Evolutionary conservation across 306 rosid genomes (phyloP).

Genomic region (Spatholobus suberectus): DNA sequence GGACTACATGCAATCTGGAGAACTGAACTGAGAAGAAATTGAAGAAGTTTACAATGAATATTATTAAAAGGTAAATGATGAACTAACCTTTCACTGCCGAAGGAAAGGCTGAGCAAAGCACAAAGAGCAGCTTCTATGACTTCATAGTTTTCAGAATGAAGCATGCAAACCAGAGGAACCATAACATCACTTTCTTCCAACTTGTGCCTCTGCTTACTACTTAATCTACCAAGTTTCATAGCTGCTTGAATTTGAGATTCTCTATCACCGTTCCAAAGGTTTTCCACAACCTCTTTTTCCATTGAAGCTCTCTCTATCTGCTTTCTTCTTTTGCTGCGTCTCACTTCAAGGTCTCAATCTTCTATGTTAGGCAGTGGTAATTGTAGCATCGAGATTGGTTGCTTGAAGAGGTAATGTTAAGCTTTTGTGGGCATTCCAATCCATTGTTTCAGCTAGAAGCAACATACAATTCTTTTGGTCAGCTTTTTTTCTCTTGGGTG

Average conservation of each 20-base stretch:
- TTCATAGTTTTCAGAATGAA: conserved; percentile 60
- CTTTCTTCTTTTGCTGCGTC: conserved; percentile 19
- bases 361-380: conserved; percentile 41
- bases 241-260: conserved; percentile 70
- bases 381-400: conserved; percentile 61
- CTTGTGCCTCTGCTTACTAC: conserved; percentile 63
- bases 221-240: conserved; percentile 55
- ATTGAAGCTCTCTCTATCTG: conserved; percentile 45
- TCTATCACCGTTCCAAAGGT: conserved; percentile 58
- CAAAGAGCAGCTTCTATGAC: conserved; percentile 72
- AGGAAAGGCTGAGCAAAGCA: conserved; percentile 79
- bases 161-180: conserved; percentile 76
- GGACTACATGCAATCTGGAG: neutral
- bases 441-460: conserved; percentile 90
- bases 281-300: conserved; percentile 63
- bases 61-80: conserved; percentile 24
- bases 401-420: conserved; percentile 70
- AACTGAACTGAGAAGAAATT: neutral
- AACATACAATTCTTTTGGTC: conserved; percentile 66
- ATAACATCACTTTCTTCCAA: conserved; percentile 64
- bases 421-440: conserved; percentile 67
- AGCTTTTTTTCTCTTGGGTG: conserved; percentile 49
- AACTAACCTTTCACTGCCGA: conserved; percentile 85
- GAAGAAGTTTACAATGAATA: conserved; percentile 9
- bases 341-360: neutral